Conservation (phyloP, 768 basidiomycete genomes). For the Agrocybe pediades region DNA sequence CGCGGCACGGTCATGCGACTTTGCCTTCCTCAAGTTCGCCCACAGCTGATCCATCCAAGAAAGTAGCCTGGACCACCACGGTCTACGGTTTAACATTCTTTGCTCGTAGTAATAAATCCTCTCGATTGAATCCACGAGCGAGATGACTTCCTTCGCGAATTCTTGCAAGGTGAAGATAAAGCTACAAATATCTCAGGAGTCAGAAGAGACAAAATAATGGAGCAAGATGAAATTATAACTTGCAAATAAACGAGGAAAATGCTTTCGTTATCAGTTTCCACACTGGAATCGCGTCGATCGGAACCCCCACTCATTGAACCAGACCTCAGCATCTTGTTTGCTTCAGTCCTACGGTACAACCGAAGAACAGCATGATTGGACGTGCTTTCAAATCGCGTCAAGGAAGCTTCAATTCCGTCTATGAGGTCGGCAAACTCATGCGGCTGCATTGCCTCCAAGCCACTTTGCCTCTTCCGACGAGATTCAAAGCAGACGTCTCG, state of each 20-base stretch:
- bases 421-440: conserved; percentile 68
- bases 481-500: conserved; percentile 64
- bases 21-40: conserved; percentile 4
- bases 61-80: conserved; percentile 20
- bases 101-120: conserved; percentile 74
- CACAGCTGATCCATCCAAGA: conserved; percentile 13
- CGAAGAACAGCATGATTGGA: conserved; percentile 84
- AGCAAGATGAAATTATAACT: conserved; percentile 27
- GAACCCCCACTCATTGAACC: conserved; percentile 13
- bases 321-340: conserved; percentile 21
- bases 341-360: conserved; percentile 61
- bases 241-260: conserved; percentile 93
- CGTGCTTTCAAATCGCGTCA: conserved; percentile 77
- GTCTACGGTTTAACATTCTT: conserved; percentile 25
- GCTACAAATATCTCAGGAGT: conserved; percentile 40
- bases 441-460: conserved; percentile 40
- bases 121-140: conserved; percentile 82
- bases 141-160: conserved; percentile 81
- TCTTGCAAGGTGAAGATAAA: conserved; percentile 97
- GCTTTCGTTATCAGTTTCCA: conserved; percentile 69
- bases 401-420: conserved; percentile 66
- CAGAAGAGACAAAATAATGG: background rate
- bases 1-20: conserved; percentile 8
- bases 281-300: conserved; percentile 32
- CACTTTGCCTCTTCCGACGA: conserved; percentile 26